Base-by-base conservation (phyloP, 2,329 filamentous ascomycete species). In the Neofusicoccum ribis region DNA sequence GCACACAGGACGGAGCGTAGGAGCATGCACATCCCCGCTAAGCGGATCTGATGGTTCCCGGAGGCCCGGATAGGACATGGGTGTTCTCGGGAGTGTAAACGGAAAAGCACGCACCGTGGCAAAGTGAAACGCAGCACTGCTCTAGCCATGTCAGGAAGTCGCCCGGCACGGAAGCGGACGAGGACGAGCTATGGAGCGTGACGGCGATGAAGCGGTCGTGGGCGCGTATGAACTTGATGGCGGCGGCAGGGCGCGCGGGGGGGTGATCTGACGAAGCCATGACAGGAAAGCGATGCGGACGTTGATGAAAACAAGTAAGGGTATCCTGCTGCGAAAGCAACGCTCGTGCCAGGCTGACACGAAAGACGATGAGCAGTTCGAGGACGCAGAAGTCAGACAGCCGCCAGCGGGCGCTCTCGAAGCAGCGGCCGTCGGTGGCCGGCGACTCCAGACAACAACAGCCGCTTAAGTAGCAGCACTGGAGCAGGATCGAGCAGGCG, bases 61-160 rank as follows among this genome's bases (percentile, higher is more conserved):
- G 23, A 23, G 23, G 23, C 23, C 27, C 27, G 27, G 46, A 49
- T 31, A 15, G n/a, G 27, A 14, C 11, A 31, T 50, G 47, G 11
- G 27, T 31, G 23, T 34, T n/a, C 14, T 5, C 9, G n/a, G 23
- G 20, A 23, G 37, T n/a, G 37, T 56, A 44, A 46, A 44, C 14
- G 27, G 43, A 20, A 37, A 39, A 23, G 34, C 17, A 61, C 63
- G 37, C 17, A 54, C 54, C 63, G 37, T 59, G 14, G 54, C 63
- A 65, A 20, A 65, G 47, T 12, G 36, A 39, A 46, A n/a, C 44
- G 39, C 54, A 27, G 34, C 54, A 61, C 37, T 49, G 37, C 23
- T 5, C 46, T 17, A 54, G 44, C 63, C 54, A 61, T 5, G 20
- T 49, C 15, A 65, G 39, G 39, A 60, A 61, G 27, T 7, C 47